phyloP scores from a whole-genome alignment of 1,139 yeast genomes.

The Arxiozyma slooffiae region DNA sequence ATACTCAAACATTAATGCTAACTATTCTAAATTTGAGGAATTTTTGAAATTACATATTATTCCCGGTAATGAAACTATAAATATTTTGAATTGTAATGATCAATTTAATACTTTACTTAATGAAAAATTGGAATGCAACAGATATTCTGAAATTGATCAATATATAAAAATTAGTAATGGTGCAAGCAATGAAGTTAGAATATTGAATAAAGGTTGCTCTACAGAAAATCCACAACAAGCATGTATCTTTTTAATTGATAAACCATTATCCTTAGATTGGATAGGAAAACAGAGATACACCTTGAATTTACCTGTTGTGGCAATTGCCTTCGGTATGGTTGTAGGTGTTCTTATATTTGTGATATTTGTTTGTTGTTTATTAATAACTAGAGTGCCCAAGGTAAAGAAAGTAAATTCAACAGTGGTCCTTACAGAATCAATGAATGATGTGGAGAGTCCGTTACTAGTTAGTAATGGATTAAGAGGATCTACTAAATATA shows the following conservation, averaged over 20 bases:
- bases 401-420: not conserved
- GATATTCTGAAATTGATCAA: slow-evolving; percentile 32
- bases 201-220: slow-evolving; percentile 62
- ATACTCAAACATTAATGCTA: slow-evolving; percentile 26
- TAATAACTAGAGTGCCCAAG: slow-evolving; percentile 6
- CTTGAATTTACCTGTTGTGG: slow-evolving; percentile 54
- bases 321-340: slow-evolving; percentile 56
- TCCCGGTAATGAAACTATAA: slow-evolving; percentile 41
- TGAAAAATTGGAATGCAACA: slow-evolving; percentile 38
- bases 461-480: not conserved
- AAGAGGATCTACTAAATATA: not conserved
- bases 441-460: not conserved
- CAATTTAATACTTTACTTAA: slow-evolving; percentile 38
- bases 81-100: slow-evolving; percentile 37
- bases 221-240: slow-evolving; percentile 31
- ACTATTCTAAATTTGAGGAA: slow-evolving; percentile 36
- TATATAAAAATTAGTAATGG: slow-evolving; percentile 34
- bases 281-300: slow-evolving; percentile 41
- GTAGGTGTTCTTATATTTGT: slow-evolving; percentile 39
- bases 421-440: not conserved
- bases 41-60: slow-evolving; percentile 63
- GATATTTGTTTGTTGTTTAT: slow-evolving; percentile 31
- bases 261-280: slow-evolving; percentile 62
- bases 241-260: slow-evolving; percentile 65
- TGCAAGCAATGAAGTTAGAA: slow-evolving; percentile 54